A percentile compares a stretch with the other conserved stretches of the same genome.
Evolutionary conservation across 495 filamentous ascomycete species (phyloP).

Genomic region (Geoglossum glabrum): DNA sequence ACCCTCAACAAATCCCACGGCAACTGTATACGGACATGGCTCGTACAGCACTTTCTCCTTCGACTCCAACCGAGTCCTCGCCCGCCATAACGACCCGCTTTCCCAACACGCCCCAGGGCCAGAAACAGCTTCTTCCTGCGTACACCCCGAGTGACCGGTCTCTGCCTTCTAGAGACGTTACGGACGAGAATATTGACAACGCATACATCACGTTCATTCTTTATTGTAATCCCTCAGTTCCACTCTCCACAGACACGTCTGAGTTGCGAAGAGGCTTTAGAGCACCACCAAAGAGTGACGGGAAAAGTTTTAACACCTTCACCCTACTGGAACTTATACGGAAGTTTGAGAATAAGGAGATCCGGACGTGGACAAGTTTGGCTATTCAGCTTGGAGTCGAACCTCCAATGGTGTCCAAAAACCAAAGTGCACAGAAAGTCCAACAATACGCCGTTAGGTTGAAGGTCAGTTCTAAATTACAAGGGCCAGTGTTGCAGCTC

Average conservation of each 20-base stretch:
- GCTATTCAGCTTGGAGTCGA: conserved; percentile 82
- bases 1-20: not conserved
- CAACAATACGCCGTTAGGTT: conserved; percentile 91
- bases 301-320: conserved; percentile 75
- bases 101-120: not conserved
- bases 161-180: conserved; percentile 52
- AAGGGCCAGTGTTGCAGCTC: not conserved
- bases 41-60: not conserved
- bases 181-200: conserved; percentile 58
- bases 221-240: conserved; percentile 40
- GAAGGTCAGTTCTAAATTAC: conserved; percentile 38
- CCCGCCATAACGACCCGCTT: not conserved
- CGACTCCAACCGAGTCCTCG: not conserved
- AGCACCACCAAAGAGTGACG: conserved; percentile 73
- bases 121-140: not conserved
- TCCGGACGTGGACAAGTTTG: conserved; percentile 92
- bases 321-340: conserved; percentile 66
- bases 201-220: conserved; percentile 78
- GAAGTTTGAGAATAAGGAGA: conserved; percentile 64
- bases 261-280: conserved; percentile 14
- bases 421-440: conserved; percentile 89
- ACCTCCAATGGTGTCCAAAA: conserved; percentile 62
- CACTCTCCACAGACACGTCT: conserved; percentile 15
- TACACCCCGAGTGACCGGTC: conserved; percentile 16
- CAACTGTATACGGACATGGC: not conserved